Evolutionary conservation across 2,329 filamentous ascomycete species (phyloP).

Genomic region (Xylaria hypoxylon): DNA sequence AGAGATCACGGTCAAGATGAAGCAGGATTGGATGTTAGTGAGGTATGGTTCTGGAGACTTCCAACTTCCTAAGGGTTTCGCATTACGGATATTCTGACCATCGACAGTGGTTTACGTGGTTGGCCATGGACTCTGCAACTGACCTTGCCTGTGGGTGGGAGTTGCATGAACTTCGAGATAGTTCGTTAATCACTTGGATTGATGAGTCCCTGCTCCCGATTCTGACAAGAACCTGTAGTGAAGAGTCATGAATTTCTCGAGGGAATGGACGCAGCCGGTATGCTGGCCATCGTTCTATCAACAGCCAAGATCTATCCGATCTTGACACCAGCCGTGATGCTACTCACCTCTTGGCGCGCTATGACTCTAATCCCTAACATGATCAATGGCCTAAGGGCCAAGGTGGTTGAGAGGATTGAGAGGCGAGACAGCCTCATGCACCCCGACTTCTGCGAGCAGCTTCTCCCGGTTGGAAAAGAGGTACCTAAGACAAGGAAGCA

Average conservation of each 20-base stretch:
- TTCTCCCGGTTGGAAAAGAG: slow-evolving; percentile 4
- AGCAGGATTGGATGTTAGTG: background rate
- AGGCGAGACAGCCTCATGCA: slow-evolving; percentile 10
- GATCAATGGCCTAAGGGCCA: background rate
- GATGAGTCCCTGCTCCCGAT: background rate
- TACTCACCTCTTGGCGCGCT: background rate
- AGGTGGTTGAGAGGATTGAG: background rate
- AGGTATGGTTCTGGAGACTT: slow-evolving; percentile 3
- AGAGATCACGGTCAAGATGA: slow-evolving; percentile 10
- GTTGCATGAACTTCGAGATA: slow-evolving; percentile 9
- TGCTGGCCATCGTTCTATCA: background rate
- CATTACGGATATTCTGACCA: slow-evolving; percentile 1
- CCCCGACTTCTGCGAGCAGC: slow-evolving; percentile 32
- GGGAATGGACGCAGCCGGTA: background rate
- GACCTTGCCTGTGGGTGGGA: slow-evolving; percentile 18
- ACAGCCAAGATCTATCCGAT: background rate
- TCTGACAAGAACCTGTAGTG: background rate
- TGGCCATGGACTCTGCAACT: slow-evolving; percentile 34
- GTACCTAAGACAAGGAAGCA: slow-evolving; percentile 8
- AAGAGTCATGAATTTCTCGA: background rate
- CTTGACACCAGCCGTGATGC: background rate
- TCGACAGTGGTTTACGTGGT: slow-evolving; percentile 33
- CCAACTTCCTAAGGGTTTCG: background rate
- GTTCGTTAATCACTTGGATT: background rate
- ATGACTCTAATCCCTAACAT: background rate